phyloP scores from a whole-genome alignment of 805 yeast genomes.

The Hanseniaspora lindneri region DNA sequence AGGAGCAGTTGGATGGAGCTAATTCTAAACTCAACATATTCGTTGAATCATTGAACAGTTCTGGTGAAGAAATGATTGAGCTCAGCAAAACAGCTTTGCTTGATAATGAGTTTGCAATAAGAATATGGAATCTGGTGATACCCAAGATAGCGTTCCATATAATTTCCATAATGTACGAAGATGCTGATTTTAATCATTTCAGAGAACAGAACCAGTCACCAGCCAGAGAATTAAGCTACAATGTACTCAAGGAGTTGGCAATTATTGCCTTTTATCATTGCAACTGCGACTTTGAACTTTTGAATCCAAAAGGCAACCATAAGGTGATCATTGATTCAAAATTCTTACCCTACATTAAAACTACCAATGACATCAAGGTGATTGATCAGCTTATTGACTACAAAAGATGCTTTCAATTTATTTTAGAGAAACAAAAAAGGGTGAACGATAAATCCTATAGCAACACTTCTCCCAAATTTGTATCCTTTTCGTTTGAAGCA shows the following conservation, averaged over 20 bases:
- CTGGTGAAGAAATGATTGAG: constrained; percentile 5
- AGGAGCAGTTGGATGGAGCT: not conserved
- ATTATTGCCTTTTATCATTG: constrained; percentile 24
- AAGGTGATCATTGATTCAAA: not conserved
- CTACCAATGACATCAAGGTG: not conserved
- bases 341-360: constrained; percentile 1
- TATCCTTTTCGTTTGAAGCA: constrained; percentile 28
- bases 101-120: constrained; percentile 21
- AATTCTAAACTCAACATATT: constrained; percentile 2
- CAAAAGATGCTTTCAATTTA: constrained; percentile 19
- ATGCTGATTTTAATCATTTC: constrained; percentile 25
- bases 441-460: constrained; percentile 22
- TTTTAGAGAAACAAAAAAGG: constrained; percentile 22
- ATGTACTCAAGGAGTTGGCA: constrained; percentile 24
- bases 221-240: constrained; percentile 23
- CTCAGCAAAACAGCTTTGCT: not conserved
- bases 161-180: constrained; percentile 27
- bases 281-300: constrained; percentile 18
- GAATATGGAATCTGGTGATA: constrained; percentile 25
- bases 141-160: constrained; percentile 27
- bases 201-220: not conserved
- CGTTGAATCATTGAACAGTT: constrained; percentile 18
- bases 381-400: constrained; percentile 18
- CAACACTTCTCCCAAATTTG: constrained; percentile 27
- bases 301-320: constrained; percentile 2